Conservation (phyloP, 2,329 filamentous ascomycete species). For the Diaporthe aspalathi region DNA sequence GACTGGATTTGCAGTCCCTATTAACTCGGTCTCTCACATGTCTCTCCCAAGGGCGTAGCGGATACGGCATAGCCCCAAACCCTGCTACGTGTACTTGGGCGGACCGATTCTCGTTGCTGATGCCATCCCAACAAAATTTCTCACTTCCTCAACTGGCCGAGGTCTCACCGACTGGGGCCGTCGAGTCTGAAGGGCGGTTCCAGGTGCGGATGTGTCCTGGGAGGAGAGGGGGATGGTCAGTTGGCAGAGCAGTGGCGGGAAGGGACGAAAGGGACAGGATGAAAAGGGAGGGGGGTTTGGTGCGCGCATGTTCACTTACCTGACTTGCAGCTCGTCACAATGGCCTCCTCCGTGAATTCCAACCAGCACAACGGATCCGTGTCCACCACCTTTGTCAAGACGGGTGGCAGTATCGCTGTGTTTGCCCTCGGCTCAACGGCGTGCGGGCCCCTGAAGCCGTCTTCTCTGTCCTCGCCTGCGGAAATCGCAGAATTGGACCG, state of each 20-base stretch:
- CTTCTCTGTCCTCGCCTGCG: slow-evolving; percentile 49
- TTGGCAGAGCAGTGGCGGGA: slow-evolving; percentile 7
- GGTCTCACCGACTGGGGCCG: slow-evolving; percentile 43
- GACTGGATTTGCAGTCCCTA: background rate
- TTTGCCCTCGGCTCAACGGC: slow-evolving; percentile 85
- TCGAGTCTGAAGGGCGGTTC: slow-evolving; percentile 54
- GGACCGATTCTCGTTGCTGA: slow-evolving; percentile 14
- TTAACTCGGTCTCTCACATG: background rate
- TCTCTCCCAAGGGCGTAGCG: slow-evolving; percentile 15
- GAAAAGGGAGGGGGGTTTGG: background rate
- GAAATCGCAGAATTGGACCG: slow-evolving; percentile 79
- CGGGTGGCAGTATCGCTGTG: slow-evolving; percentile 88
- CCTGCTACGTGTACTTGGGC: slow-evolving; percentile 7
- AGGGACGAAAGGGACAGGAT: background rate
- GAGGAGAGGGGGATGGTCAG: slow-evolving; percentile 1
- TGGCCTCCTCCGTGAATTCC: slow-evolving; percentile 92
- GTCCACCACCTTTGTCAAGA: slow-evolving; percentile 88
- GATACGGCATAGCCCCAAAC: slow-evolving; percentile 4
- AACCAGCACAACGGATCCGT: slow-evolving; percentile 90
- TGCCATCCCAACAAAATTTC: slow-evolving; percentile 21
- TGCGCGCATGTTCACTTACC: slow-evolving; percentile 68
- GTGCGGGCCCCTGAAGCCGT: slow-evolving; percentile 71
- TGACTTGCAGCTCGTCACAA: slow-evolving; percentile 91
- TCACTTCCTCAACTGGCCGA: slow-evolving; percentile 32
- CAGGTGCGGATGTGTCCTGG: slow-evolving; percentile 57